Base-by-base conservation (phyloP, 345 rosid species). In the Adansonia digitata region DNA sequence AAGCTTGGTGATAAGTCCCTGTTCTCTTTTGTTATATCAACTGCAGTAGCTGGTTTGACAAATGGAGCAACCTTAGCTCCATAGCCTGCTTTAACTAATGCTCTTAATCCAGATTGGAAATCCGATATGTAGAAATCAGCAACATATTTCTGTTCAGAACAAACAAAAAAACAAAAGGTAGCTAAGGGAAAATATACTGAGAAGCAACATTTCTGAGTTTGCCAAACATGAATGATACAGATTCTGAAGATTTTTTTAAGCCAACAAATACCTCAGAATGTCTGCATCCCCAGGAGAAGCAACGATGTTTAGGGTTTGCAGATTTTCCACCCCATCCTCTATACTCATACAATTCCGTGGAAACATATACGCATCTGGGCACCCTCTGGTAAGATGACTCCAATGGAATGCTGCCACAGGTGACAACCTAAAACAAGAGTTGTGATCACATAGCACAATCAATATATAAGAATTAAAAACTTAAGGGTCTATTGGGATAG, bases 101-200 rank as follows among this genome's bases (percentile, higher is more conserved):
- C 98, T 78, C 98, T 85, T 49, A 94, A 83, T 64, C 98, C 98
- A 11, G 97, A 88, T 31, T 92, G 98, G 61, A 94, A 91, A 79
- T 94, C 98, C 43, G 98, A 94, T 57, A 94, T 80, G 86, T 94
- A 94, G 81, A 94, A 94, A 80, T 94, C 98, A 8, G 94, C 87
- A 73, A 91, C 92, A 75, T 88, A 87, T 73, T 85, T 88, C 98
- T 94, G 92, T 81, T 84, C 81, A 84, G n/a, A 26, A 35, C 53
- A 31, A 43, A 59, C n/a, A n/a, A n/a, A n/a, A n/a, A n/a, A n/a
- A n/a, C n/a, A n/a, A 14, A 40, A 60, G 31, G 43, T 7, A 27
- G 39, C 53, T 69, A 18, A 18, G 15, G 62, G 29, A 42, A 42
- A 46, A 46, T 24, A 57, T 45, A 43, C 69, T 57, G 1, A 53